Evolutionary conservation across 208 protist species (phyloP), one percentile per base, ranked within the genome.

Genomic region (Acanthamoeba polyphaga): DNA sequence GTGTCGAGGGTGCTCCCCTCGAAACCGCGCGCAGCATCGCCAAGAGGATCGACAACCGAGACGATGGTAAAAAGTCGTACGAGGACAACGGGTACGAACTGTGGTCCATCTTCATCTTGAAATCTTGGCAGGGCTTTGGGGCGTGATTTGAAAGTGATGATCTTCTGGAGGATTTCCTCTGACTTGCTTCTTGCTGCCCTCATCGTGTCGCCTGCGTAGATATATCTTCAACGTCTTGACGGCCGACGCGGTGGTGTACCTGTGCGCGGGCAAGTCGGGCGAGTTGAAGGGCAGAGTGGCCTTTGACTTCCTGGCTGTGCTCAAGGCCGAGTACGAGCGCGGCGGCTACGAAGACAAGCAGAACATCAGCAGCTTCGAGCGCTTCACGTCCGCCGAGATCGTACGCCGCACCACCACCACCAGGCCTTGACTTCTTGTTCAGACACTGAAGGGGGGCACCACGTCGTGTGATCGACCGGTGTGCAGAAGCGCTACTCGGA

Each of bases 221-320:
- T 88, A 88, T n/a, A 58, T 88, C 80, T 88, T 88, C 80, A 88
- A 88, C 80, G 80, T 88, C 27, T 43, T 88, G 80, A 88, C 80
- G 9, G 10, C 51, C n/a, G 29, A 64, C 53, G 43, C 80, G 6
- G 80, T 88, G 51, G 80, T 88, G 24, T 88, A 88, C 80, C 51
- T 88, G 24, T 88, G 80, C n/a, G 80, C 51, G 43, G 80, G 80
- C 27, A 88, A 88, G 80, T 49, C 80, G 5, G 80, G 80, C 8
- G 80, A 88, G 80, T 51, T 88, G 22, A 88, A 88, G 32, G 80
- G 80, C 51, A 29, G 80, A 22, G 34, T 88, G 27, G 80, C 80
- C 53, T 88, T 88, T 46, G 80, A 88, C 51, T 88, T 88, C 80
- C 80, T 88, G 51, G 24, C 9, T 0, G 46, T 51, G 22, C 51